phyloP scores from a whole-genome alignment of 2,329 filamentous ascomycete genomes.

The Colletotrichum eremochloae region DNA sequence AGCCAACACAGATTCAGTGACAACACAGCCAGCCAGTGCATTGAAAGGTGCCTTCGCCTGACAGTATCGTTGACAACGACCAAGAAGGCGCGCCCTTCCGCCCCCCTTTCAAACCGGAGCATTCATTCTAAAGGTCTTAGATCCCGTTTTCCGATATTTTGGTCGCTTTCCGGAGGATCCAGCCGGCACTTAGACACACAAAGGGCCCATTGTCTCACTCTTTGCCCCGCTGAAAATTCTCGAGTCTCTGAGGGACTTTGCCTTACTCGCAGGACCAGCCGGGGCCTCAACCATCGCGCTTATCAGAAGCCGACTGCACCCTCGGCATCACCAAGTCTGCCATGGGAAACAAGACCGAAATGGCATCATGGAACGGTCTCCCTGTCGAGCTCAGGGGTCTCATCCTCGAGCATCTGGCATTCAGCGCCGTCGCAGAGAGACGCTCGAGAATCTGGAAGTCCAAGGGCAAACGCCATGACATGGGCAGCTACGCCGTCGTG shows the following conservation, averaged over 20 bases:
- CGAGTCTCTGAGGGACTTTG: constrained; percentile 10
- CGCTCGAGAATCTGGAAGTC: constrained; percentile 19
- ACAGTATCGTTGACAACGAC: background rate
- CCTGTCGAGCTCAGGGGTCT: constrained; percentile 41
- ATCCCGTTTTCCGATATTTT: background rate
- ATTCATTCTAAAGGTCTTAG: background rate
- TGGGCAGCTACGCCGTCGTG: constrained; percentile 47
- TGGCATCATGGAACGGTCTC: constrained; percentile 42
- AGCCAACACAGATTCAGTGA: constrained; percentile 2
- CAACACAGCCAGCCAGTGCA: constrained; percentile 8
- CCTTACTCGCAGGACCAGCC: constrained; percentile 3
- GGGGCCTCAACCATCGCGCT: constrained; percentile 1
- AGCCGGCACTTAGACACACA: background rate
- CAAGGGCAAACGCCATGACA: constrained; percentile 35
- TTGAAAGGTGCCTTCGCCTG: constrained; percentile 9
- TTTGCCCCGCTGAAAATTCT: constrained; percentile 28
- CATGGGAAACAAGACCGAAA: constrained; percentile 35
- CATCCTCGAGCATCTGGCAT: constrained; percentile 34
- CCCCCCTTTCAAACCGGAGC: background rate
- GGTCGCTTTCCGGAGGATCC: background rate
- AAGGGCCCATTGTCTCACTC: constrained; percentile 26
- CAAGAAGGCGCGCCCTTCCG: constrained; percentile 23
- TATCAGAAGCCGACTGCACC: constrained; percentile 10
- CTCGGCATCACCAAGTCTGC: background rate
- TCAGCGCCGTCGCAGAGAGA: constrained; percentile 24